Evolutionary conservation across 208 protist species (phyloP).

Genomic region (Acanthamoeba sp.): DNA sequence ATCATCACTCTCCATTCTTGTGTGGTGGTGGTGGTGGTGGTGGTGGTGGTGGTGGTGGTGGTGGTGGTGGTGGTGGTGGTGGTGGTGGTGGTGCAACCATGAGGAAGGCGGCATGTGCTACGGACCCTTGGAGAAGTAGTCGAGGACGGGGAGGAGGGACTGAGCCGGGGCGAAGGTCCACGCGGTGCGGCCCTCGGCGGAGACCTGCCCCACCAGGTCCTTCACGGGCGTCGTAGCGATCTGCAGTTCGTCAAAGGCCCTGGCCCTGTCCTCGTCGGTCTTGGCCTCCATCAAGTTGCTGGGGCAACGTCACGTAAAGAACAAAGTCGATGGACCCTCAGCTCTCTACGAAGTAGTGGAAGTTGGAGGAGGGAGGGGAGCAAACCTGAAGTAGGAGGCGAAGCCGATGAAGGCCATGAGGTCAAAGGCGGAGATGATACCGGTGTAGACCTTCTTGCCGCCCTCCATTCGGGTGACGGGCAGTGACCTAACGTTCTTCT

Average conservation of each 20-base stretch:
- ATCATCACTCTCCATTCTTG: too few species aligned
- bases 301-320: not conserved
- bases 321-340: too few species aligned
- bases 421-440: constrained; percentile 42
- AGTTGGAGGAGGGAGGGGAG: not conserved
- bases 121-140: constrained; percentile 45
- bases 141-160: not conserved
- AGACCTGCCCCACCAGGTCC: constrained; percentile 57
- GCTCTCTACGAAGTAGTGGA: too few species aligned
- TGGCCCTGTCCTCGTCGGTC: constrained; percentile 31
- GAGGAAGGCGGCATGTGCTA: not conserved
- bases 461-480: not conserved
- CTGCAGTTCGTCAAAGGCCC: constrained; percentile 24
- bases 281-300: constrained; percentile 24
- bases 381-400: constrained; percentile 29
- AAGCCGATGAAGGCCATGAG: constrained; percentile 45
- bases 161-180: constrained; percentile 35
- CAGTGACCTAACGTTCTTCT: not conserved
- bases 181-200: not conserved
- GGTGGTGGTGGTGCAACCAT: too few species aligned
- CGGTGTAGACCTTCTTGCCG: constrained; percentile 6
- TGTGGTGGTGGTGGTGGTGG: too few species aligned
- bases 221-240: not conserved
- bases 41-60: too few species aligned
- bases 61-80: too few species aligned